phyloP scores from a whole-genome alignment of 2,329 filamentous ascomycete species.

The Fusarium udum region DNA sequence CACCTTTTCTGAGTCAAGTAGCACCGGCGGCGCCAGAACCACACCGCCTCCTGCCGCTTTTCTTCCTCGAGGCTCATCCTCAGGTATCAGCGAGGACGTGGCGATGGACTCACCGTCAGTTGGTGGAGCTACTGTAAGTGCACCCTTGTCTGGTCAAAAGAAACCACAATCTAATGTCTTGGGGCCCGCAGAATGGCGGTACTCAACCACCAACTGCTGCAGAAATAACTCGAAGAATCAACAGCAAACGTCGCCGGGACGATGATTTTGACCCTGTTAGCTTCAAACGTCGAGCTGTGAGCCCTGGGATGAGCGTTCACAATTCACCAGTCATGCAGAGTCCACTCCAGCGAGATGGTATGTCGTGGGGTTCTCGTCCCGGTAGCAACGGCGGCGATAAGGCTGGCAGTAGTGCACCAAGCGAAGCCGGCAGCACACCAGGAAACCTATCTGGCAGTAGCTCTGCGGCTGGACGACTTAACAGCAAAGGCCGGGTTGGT shows the following conservation, averaged over 20 bases:
- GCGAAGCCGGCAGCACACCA: constrained; percentile 56
- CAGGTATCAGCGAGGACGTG: constrained; percentile 73
- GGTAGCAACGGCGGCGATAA: constrained; percentile 68
- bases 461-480: constrained; percentile 56
- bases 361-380: constrained; percentile 77
- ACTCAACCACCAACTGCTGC: constrained; percentile 69
- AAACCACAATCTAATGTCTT: constrained; percentile 29
- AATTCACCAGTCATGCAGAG: constrained; percentile 90
- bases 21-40: constrained; percentile 58
- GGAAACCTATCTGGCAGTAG: constrained; percentile 41
- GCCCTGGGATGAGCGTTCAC: constrained; percentile 88
- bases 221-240: constrained; percentile 80
- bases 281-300: constrained; percentile 92
- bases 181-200: constrained; percentile 45
- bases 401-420: constrained; percentile 62
- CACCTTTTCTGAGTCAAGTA: constrained; percentile 74
- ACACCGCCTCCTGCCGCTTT: constrained; percentile 74
- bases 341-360: constrained; percentile 76
- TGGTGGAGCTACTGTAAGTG: constrained; percentile 48
- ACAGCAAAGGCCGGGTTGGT: constrained; percentile 72
- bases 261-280: constrained; percentile 89
- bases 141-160: constrained; percentile 1
- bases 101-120: constrained; percentile 75
- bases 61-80: constrained; percentile 67
- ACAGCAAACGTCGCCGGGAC: constrained; percentile 85